These are phyloP conservation scores for Strobilomyces dryophilus DNA, from an alignment of 768 basidiomycete genomes.

Conservation along the genomic window DNA sequence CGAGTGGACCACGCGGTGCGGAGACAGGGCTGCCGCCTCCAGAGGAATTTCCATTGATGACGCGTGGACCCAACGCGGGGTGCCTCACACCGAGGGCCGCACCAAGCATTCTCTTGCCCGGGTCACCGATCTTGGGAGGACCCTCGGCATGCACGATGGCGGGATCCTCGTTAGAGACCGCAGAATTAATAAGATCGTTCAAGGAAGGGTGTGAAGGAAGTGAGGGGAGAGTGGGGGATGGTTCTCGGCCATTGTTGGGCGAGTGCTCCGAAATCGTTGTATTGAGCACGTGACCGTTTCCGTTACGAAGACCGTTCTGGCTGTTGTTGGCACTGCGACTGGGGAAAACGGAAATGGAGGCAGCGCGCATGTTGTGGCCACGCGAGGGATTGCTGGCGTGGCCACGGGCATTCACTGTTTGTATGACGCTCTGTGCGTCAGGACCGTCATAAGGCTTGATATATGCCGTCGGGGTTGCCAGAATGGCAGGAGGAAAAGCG, in stretches of 20 bases:
- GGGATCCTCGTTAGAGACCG: slow-evolving; percentile 57
- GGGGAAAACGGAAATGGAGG: slow-evolving; percentile 62
- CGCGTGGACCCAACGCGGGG: slow-evolving; percentile 63
- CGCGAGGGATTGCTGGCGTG: slow-evolving; percentile 60
- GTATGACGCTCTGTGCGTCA: slow-evolving; percentile 84
- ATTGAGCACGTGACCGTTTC: slow-evolving; percentile 36
- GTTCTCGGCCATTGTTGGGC: slow-evolving; percentile 53
- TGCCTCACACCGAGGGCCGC: slow-evolving; percentile 82
- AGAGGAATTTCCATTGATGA: slow-evolving; percentile 39
- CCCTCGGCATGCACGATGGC: slow-evolving; percentile 51
- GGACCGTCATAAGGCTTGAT: slow-evolving; percentile 94
- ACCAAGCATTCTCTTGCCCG: slow-evolving; percentile 86
- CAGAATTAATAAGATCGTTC: slow-evolving; percentile 77
- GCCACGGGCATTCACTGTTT: slow-evolving; percentile 73
- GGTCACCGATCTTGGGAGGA: slow-evolving; percentile 85
- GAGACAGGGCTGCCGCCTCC: slow-evolving; percentile 30
- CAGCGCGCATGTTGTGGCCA: slow-evolving; percentile 66
- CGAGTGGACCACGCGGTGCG: slow-evolving; percentile 38
- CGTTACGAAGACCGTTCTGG: slow-evolving; percentile 29
- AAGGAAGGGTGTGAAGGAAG: slow-evolving; percentile 81
- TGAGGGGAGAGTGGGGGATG: slow-evolving; percentile 77
- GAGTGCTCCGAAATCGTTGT: slow-evolving; percentile 50
- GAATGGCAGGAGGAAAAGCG: slow-evolving; percentile 71
- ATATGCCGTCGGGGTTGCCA: slow-evolving; percentile 50
- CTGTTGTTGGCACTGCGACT: slow-evolving; percentile 44